Evolutionary conservation across 345 rosid genomes (phyloP).

Genomic region (Garcia nutans): DNA sequence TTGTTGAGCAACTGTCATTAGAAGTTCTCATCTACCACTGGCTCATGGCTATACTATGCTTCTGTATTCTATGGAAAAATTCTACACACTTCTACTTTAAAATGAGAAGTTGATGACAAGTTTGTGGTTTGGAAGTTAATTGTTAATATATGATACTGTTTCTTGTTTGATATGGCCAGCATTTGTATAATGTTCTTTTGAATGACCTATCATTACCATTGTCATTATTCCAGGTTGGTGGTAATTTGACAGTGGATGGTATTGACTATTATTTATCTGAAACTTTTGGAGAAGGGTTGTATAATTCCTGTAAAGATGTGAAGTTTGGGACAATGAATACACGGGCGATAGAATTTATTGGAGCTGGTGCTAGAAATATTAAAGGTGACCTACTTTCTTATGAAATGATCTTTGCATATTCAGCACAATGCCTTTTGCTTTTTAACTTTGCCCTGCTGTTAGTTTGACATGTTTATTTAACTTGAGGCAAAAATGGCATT

Average conservation of each 20-base stretch:
- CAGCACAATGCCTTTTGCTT: neutral
- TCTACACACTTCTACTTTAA: neutral
- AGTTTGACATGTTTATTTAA: conserved; percentile 11
- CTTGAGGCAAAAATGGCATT: neutral
- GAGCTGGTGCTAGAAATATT: conserved; percentile 28
- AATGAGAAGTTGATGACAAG: neutral
- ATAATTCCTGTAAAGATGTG: conserved; percentile 27
- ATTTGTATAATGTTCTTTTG: neutral
- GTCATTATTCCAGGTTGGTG: conserved; percentile 16
- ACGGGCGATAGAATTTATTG: conserved; percentile 29
- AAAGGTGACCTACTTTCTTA: conserved; percentile 19
- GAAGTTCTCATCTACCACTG: neutral
- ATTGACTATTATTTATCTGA: conserved; percentile 28
- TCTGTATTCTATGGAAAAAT: neutral
- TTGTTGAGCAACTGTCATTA: neutral
- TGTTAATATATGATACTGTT: neutral
- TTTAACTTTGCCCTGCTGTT: neutral
- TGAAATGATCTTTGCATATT: neutral
- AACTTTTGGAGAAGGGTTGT: conserved; percentile 22
- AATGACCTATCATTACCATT: neutral
- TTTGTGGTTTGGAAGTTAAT: conserved; percentile 12
- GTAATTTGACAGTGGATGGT: conserved; percentile 30
- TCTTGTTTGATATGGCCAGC: neutral
- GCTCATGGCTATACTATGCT: neutral
- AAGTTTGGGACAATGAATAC: conserved; percentile 36